Conservation (phyloP, 345 rosid genomes). For the Salix dunnii region DNA sequence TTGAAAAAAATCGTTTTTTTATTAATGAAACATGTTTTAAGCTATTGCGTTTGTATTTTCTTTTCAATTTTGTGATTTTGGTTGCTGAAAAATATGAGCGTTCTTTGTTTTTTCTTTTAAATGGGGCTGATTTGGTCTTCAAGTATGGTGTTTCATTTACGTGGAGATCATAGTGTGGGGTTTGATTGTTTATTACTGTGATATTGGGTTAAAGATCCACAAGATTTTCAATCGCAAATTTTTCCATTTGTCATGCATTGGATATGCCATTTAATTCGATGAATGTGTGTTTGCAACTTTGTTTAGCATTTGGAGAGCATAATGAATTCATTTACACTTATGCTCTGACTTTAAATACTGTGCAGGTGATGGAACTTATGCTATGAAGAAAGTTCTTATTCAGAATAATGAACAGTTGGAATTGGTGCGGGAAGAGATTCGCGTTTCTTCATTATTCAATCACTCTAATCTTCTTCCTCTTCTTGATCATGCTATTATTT, state of each 20-base stretch:
- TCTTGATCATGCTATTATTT: constrained; percentile 89
- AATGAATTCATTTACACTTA: background rate
- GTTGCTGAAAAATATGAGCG: no score
- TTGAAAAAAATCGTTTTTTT: background rate
- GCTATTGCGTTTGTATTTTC: background rate
- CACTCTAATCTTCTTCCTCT: constrained; percentile 92
- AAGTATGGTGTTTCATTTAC: background rate
- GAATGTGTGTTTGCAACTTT: background rate
- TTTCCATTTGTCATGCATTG: background rate
- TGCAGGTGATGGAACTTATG: constrained; percentile 86
- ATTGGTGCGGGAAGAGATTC: constrained; percentile 90
- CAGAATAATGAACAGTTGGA: constrained; percentile 84
- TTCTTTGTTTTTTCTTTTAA: no score
- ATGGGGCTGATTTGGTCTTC: background rate
- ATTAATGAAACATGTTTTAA: background rate
- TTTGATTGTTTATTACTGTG: background rate
- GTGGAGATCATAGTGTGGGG: background rate
- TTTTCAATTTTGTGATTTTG: no score
- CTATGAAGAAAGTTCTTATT: constrained; percentile 95
- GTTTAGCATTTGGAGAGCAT: background rate
- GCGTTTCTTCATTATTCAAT: constrained; percentile 78
- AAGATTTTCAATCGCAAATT: background rate
- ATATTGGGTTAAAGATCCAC: background rate
- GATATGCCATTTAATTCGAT: background rate
- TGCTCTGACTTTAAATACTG: constrained; percentile 1